Evolutionary conservation across 1,284 basidiomycete species (phyloP), one percentile per base, ranked within the genome.

Genomic region (Amylostereum areolatum): DNA sequence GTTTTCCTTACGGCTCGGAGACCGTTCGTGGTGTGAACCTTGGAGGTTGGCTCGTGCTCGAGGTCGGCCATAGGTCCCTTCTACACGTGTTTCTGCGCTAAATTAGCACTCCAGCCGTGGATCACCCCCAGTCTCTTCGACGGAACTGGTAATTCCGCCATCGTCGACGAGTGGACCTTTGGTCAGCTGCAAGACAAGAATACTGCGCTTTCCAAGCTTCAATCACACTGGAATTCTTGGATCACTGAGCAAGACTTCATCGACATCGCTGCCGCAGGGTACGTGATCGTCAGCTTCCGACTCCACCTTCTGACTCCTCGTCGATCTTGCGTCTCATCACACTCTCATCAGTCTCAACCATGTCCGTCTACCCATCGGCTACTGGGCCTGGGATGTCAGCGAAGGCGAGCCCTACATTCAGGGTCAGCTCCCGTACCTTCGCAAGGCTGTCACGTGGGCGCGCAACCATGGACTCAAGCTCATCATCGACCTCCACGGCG

Each of bases 71-170:
- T 6, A 11, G 6, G n/a, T 7, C 12, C 3, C 32, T 12, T 9
- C 18, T 39, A 41, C n/a, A 27, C 59, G 35, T 46, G 24, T 24
- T 33, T 7, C 30, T 44, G 46, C 43, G 33, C 45, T 48, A 43
- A 50, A 37, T 27, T 46, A 46, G 46, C 8, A 10, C 12, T 33
- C 3, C 55, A 84, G 84, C 87, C 89, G 18, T 92, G 87, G 86
- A 89, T 91, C 55, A 91, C 87, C 0, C 92, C 92, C 10, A 87
- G 83, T 43, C 64, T 95, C n/a, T 97, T 94, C 60, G 86, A 92
- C 57, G 73, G 77, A 59, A 92, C 90, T 0, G 83, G 76, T 32
- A 85, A 91, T 63, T 57, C 67, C 25, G 70, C 64, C 40, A 87
- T 84, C 50, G 66, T 93, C 49, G 92, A 95, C 64, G 91, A 97